A percentile compares a stretch with the other conserved stretches of the same genome.
These are phyloP conservation scores for Suillus americanus DNA, from an alignment of 768 basidiomycete species.

Conservation along the genomic window DNA sequence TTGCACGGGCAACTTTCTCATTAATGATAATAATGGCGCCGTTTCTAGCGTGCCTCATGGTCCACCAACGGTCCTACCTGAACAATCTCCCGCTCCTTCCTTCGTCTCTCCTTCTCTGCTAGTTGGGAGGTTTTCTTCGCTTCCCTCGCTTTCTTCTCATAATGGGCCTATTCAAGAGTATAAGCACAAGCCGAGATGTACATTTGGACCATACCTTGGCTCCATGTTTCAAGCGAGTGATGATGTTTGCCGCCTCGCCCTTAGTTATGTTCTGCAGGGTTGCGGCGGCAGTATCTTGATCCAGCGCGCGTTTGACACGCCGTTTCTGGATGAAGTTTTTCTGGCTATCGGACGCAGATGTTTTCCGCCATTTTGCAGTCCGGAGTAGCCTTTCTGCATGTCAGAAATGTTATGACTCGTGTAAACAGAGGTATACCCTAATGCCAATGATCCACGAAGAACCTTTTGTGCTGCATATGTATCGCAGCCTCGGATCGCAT, in stretches of 20 bases:
- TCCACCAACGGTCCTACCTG: conserved; percentile 55
- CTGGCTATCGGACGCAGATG: conserved; percentile 62
- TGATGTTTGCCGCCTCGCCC: conserved; percentile 78
- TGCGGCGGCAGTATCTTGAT: conserved; percentile 19
- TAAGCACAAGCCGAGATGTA: neutral
- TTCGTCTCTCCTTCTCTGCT: conserved; percentile 47
- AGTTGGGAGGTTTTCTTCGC: conserved; percentile 34
- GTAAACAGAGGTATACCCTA: conserved; percentile 44
- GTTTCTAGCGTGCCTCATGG: conserved; percentile 6
- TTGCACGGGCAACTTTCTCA: conserved; percentile 8
- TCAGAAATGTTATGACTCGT: conserved; percentile 6
- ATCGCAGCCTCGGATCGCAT: conserved; percentile 69
- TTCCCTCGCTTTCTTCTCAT: conserved; percentile 51
- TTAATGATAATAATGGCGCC: neutral
- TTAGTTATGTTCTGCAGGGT: conserved; percentile 55
- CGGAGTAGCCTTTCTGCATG: conserved; percentile 49
- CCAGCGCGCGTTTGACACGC: conserved; percentile 36
- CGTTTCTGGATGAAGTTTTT: conserved; percentile 55
- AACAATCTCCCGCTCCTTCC: conserved; percentile 55
- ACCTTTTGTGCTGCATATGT: conserved; percentile 61
- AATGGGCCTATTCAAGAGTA: conserved; percentile 44
- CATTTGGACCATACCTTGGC: conserved; percentile 50
- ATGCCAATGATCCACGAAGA: conserved; percentile 44
- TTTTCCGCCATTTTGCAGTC: conserved; percentile 63
- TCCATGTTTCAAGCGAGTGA: conserved; percentile 76